Percentiles rank a stretch among this genome's conserved stretches.
Evolutionary conservation across 179 eudicot species (phyloP).

Genomic region (Beta lomatogona): DNA sequence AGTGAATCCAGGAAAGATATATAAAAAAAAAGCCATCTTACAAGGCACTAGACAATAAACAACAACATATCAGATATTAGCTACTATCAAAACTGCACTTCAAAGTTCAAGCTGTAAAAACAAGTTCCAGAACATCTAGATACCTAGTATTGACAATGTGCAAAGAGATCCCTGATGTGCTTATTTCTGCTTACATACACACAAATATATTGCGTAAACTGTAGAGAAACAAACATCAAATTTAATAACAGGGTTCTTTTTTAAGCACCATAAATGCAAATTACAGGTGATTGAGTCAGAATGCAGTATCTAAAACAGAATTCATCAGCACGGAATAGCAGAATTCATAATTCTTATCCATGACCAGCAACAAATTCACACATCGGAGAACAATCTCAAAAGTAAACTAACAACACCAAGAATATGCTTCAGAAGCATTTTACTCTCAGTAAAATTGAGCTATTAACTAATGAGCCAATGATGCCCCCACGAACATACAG

Average conservation of each 20-base stretch:
- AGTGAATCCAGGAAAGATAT: background rate
- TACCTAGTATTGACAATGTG: background rate
- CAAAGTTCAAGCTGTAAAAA: background rate
- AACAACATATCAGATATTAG: slow-evolving; percentile 2
- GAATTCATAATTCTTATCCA: background rate
- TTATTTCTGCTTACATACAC: background rate
- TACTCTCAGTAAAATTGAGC: background rate
- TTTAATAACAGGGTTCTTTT: no score
- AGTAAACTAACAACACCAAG: background rate
- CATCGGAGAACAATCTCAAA: background rate
- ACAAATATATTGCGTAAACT: background rate
- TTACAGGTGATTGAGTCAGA: slow-evolving; percentile 3
- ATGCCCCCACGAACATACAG: background rate
- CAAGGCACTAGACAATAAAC: background rate
- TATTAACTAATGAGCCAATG: background rate
- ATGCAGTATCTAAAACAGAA: background rate
- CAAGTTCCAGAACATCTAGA: background rate
- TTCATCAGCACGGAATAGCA: no score
- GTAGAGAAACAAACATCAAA: background rate
- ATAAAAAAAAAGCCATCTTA: background rate
- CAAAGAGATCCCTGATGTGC: background rate
- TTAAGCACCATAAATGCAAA: background rate
- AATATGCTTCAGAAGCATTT: background rate
- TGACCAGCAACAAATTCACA: background rate
- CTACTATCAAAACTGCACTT: background rate